Base-by-base conservation (phyloP, 441 rosid species). In the Biscutella laevigata region DNA sequence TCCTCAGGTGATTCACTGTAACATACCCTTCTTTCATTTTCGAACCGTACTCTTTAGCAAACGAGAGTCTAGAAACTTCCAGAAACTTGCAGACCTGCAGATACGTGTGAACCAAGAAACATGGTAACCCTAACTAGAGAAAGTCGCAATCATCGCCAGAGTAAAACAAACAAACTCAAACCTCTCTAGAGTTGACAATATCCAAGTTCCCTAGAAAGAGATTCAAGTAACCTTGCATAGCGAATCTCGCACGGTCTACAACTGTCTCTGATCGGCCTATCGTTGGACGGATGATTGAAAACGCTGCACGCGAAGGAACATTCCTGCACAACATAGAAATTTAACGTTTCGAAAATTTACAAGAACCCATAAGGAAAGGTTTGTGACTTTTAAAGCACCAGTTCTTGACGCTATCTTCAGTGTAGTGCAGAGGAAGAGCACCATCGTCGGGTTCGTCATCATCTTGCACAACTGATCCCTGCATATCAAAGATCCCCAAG, bases 361-460 rank as follows among this genome's bases (percentile, higher is more conserved):
- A n/a, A 0, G 1, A 28, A 19, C 20, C 16, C 34, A 21, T 4
- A 21, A 57, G 26, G 7, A 26, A 22, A 8, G 0, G n/a, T 13
- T 38, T 8, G 1, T 26, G 17, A 42, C 1, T 26, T 37, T 6
- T 3, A 17, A n/a, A 36, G 44, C 49, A 74, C 88, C 87, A 77
- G 50, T 53, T 78, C 67, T 66, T 83, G 4, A 66, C 55, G 71
- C 67, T 72, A 64, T 75, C 92, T 59, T 74, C 78, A 55, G 66
- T 45, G 12, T 75, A 54, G 21, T 71, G 77, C 21, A 77, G 50
- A 60, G 81, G 85, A 30, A 78, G 57, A 13, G 82, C 80, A 41
- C 80, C 87, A 1, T 83, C 92, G 34, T 83, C 87, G 6, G 81
- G 80, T 59, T 83, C 92, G 32, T 83, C 92, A 21, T 72, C 87